phyloP scores from a whole-genome alignment of 2,329 filamentous ascomycete species.

The Thermothelomyces thermophilus region DNA sequence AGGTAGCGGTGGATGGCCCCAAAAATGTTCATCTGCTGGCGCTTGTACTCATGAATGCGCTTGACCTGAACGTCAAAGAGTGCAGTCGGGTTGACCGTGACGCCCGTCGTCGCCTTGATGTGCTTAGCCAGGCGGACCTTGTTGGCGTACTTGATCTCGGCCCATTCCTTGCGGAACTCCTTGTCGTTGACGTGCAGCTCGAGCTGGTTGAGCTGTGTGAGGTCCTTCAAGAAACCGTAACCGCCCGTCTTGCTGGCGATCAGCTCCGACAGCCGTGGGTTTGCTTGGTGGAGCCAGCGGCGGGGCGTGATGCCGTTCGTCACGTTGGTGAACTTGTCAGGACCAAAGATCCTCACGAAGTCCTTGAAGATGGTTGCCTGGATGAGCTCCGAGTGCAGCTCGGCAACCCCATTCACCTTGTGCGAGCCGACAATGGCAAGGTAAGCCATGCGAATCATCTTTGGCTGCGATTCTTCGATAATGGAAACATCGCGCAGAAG shows the following conservation, averaged over 20 bases:
- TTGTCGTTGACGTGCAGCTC: constrained; percentile 81
- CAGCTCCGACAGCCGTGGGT: constrained; percentile 82
- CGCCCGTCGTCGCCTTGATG: constrained; percentile 74
- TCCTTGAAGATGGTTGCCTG: constrained; percentile 99
- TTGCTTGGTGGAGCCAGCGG: constrained; percentile 95
- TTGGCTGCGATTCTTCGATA: constrained; percentile 92
- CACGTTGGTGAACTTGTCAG: constrained; percentile 97
- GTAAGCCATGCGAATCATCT: constrained; percentile 97
- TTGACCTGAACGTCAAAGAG: constrained; percentile 98
- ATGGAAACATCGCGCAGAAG: constrained; percentile 85
- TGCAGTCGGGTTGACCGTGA: constrained; percentile 77
- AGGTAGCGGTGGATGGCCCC: constrained; percentile 95
- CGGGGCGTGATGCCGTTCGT: constrained; percentile 97
- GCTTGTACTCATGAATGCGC: constrained; percentile 98
- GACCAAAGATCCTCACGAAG: constrained; percentile 90
- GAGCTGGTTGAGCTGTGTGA: constrained; percentile 78
- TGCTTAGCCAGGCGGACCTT: constrained; percentile 87
- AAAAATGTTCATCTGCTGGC: constrained; percentile 98
- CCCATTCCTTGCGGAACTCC: constrained; percentile 88
- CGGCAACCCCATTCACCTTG: constrained; percentile 98
- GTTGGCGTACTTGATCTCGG: constrained; percentile 93
- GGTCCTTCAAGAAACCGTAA: constrained; percentile 79
- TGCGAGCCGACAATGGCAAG: constrained; percentile 94
- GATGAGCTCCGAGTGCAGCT: constrained; percentile 95
- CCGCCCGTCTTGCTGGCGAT: constrained; percentile 86